Percentiles rank a stretch among this genome's conserved stretches.
These are phyloP conservation scores for Theileria orientalis DNA, from an alignment of 169 alveolate genomes.

Conservation along the genomic window DNA sequence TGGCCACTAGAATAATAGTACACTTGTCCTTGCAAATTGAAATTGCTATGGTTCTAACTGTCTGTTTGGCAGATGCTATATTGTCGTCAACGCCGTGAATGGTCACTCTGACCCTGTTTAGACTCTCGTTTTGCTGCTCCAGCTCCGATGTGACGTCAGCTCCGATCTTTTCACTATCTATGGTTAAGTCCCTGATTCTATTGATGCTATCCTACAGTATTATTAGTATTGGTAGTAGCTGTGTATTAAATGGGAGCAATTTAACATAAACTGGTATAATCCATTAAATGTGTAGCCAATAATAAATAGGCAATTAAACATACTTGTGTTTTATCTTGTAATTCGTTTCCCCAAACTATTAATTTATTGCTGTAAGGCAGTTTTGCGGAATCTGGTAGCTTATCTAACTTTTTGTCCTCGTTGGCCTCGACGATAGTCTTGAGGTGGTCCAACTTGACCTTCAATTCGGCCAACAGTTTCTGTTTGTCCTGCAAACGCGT, in stretches of 20 bases:
- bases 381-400: slow-evolving; percentile 1
- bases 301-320: background rate
- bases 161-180: slow-evolving; percentile 91
- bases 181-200: slow-evolving; percentile 79
- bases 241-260: background rate
- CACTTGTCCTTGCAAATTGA: slow-evolving; percentile 39
- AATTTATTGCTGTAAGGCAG: slow-evolving; percentile 46
- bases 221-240: background rate
- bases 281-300: background rate
- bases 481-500: slow-evolving; percentile 52
- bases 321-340: slow-evolving; percentile 68
- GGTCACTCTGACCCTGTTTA: slow-evolving; percentile 38
- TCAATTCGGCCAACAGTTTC: slow-evolving; percentile 32
- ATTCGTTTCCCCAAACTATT: slow-evolving; percentile 66
- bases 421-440: slow-evolving; percentile 41
- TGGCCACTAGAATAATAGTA: slow-evolving; percentile 34
- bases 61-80: slow-evolving; percentile 40
- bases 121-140: slow-evolving; percentile 75
- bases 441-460: slow-evolving; percentile 36
- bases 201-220: slow-evolving; percentile 43
- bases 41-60: slow-evolving; percentile 56
- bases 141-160: slow-evolving; percentile 91
- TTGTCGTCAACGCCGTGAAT: slow-evolving; percentile 56
- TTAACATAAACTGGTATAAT: background rate
- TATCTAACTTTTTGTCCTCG: slow-evolving; percentile 28